Evolutionary conservation across 148 eudicot species (phyloP), one percentile per base, ranked within the genome.

Genomic region (Euryodendron excelsum): DNA sequence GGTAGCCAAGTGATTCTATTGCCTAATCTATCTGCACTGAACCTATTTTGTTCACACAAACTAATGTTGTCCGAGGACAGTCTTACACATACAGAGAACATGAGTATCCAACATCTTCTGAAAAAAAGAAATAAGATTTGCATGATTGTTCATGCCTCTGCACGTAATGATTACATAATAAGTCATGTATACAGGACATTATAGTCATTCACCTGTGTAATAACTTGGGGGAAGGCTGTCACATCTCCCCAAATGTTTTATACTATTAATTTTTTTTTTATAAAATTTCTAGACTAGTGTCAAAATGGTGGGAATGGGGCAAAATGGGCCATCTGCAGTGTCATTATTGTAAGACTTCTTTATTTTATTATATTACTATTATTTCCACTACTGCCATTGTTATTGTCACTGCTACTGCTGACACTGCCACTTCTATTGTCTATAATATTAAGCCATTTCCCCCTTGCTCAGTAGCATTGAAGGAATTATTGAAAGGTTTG

Each of bases 401-500:
- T 33, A 17, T 17, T 18, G 23, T 8, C 20, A 65, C 23, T 36
- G n/a, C 12, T 65, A 3, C 69, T 8, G 25, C 69, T 65, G 39
- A 17, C 39, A 17, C 4, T 21, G 15, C 25, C 8, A 21, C 5
- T 55, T 3, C 50, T 41, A n/a, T 12, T 23, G 31, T 2, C 17
- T 59, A 23, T 60, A 23, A 59, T 59, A 45, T 31, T 45, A 28
- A 23, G 61, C 10, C 25, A 10, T 18, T 36, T 73, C 23, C 10
- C 44, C 21, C 37, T 50, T 41, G 28, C 59, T 53, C 75, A 80
- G 83, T 56, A 75, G 47, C 33, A 41, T 75, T 56, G 83, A 69
- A 58, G 61, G 71, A 39, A 58, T 80, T 36, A 45, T 80, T 23
- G 66, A 63, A 62, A 75, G 73, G 75, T 75, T 75, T 60, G 73